Conservation (phyloP, 345 rosid genomes). For the Lagerstroemia speciosa region DNA sequence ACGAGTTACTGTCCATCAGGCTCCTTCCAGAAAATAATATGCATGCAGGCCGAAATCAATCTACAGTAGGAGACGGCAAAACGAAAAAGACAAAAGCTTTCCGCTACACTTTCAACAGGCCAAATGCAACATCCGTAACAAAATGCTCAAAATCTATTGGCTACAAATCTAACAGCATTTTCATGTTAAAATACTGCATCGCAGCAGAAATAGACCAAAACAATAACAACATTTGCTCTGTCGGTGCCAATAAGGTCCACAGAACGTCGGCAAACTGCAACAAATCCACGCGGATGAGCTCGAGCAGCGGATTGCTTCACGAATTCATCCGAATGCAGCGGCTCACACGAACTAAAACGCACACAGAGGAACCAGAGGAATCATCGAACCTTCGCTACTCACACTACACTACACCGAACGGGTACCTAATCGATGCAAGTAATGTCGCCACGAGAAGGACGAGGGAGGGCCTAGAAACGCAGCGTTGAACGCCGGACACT, state of each 20-base stretch:
- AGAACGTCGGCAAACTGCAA: neutral
- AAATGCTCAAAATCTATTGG: neutral
- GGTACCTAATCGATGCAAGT: neutral
- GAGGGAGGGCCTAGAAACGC: neutral
- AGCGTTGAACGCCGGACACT: neutral
- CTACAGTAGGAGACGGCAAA: neutral
- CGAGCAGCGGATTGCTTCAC: neutral
- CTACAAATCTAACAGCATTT: neutral
- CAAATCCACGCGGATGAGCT: neutral
- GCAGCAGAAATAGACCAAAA: neutral
- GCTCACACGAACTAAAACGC: neutral
- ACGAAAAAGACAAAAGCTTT: neutral
- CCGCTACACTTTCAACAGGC: neutral
- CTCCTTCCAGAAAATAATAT: neutral
- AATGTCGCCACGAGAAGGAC: neutral
- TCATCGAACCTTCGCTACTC: neutral
- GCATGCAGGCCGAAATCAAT: neutral
- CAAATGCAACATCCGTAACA: neutral
- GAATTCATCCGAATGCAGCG: slow-evolving; percentile 4
- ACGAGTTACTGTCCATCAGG: neutral
- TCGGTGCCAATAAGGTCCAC: neutral
- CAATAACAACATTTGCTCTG: neutral
- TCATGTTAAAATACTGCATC: neutral
- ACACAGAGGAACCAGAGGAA: neutral
- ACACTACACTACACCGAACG: neutral